A percentile compares a stretch with the other conserved stretches of the same genome.
Conservation (phyloP, 345 rosid genomes). For the Syzygium aqueum region DNA sequence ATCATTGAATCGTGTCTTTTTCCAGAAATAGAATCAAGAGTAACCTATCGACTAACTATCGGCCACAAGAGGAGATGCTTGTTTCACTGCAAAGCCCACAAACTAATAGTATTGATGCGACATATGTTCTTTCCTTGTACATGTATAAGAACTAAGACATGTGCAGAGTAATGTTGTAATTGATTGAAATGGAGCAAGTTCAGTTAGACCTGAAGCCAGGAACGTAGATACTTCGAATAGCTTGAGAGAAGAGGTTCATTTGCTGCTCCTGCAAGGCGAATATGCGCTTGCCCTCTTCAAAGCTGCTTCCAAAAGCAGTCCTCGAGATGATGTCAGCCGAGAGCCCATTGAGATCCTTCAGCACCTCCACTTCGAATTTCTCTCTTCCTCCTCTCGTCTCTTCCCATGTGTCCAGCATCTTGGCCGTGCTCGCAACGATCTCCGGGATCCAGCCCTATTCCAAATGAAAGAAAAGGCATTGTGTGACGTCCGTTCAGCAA, state of each 20-base stretch:
- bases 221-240: conserved; percentile 51
- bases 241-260: conserved; percentile 40
- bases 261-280: conserved; percentile 66
- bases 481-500: background rate
- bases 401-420: conserved; percentile 64
- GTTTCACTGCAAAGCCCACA: background rate
- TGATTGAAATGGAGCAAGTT: background rate
- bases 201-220: conserved; percentile 68
- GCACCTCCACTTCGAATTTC: conserved; percentile 59
- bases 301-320: conserved; percentile 84
- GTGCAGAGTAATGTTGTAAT: background rate
- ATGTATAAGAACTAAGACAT: background rate
- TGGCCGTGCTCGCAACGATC: conserved; percentile 36
- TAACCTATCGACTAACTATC: background rate
- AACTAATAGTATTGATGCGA: background rate
- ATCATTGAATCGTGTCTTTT: background rate
- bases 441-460: conserved; percentile 57
- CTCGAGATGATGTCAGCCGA: conserved; percentile 70
- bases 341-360: conserved; percentile 46
- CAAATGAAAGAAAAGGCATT: background rate
- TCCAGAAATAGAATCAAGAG: background rate
- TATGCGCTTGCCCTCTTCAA: conserved; percentile 61
- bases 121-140: background rate
- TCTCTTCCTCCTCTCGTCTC: conserved; percentile 39
- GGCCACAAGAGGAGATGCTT: background rate